Conservation (phyloP, 2,329 filamentous ascomycete genomes). For the Fusarium sp. region DNA sequence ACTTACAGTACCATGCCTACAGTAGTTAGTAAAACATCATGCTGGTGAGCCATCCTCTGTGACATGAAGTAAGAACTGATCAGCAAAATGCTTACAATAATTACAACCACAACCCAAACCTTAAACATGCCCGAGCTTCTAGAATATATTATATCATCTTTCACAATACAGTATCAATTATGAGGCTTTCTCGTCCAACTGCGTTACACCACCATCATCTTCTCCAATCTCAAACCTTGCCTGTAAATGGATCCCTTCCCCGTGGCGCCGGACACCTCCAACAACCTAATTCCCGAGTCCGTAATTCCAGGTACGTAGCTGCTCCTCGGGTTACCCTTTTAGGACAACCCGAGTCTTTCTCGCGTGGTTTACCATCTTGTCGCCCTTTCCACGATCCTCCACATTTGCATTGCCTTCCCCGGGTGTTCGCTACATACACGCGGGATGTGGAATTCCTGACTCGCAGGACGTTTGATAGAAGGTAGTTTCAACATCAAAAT, state of each 20-base stretch:
- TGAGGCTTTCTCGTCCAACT: background rate
- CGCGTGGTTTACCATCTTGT: background rate
- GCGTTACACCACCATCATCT: background rate
- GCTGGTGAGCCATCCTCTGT: no score
- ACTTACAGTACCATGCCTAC: no score
- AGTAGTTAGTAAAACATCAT: no score
- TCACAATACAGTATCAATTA: background rate
- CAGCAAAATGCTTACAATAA: background rate
- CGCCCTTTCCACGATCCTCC: slow-evolving; percentile 30
- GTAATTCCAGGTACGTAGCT: background rate
- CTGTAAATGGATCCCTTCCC: background rate
- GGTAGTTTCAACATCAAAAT: background rate
- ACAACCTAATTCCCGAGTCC: background rate
- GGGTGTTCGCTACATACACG: slow-evolving; percentile 1
- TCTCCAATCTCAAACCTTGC: slow-evolving; percentile 1
- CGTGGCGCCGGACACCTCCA: slow-evolving; percentile 7
- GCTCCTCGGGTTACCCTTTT: slow-evolving; percentile 38
- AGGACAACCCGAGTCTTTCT: slow-evolving; percentile 29
- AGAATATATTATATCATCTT: background rate
- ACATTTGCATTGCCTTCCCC: slow-evolving; percentile 12
- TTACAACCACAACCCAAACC: background rate
- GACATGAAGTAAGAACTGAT: background rate
- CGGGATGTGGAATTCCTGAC: background rate
- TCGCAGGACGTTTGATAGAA: background rate
- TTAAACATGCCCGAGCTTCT: background rate